Base-by-base conservation (phyloP, 805 yeast species). In the Wickerhamiella galacta region DNA sequence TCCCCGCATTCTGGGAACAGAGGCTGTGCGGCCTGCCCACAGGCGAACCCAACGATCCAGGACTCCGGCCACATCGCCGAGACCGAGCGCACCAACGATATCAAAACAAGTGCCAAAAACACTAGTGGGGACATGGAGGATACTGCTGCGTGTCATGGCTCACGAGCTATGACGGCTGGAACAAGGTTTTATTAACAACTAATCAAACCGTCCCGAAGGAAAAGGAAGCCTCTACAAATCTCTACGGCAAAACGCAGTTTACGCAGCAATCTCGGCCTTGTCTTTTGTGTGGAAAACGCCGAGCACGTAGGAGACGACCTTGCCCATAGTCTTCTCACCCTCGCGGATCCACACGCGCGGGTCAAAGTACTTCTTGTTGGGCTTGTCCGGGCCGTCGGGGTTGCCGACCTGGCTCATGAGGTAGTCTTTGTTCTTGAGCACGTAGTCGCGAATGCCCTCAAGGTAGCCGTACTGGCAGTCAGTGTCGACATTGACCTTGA, bases 341-440 rank as follows among this genome's bases (percentile, higher is more conserved):
- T 87, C 96, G 74, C 96, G 85, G 48, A 90, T 95, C 98, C 98
- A 90, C 64, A 85, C 96, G 76, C 98, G 87, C 68, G 98, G 98
- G 69, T 90, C 98, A 60, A 82, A 90, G 82, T 67, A 83, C 71
- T 90, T 90, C 85, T 90, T 90, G 87, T 90, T 90, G 68, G 98
- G 98, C 72, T 82, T 80, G 67, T 90, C 96, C 37, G 68, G 87
- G 63, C 96, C 98, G 16, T 87, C 95, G 66, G 98, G 98, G 92
- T 90, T 90, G 66, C 98, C 98, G 53, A 90, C 95, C 64, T 64
- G 79, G 37, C 77, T 44, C 67, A 70, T 49, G 51, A 90, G 60
- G 76, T 90, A 90, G 64, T 85, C 98, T 75, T 87, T 83, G 75
- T 87, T 83, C 71, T 61, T 72, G 58, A 90, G 72, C 57, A 87